Conservation (phyloP, 805 yeast species). For the Cyberlindnera mississippiensis region DNA sequence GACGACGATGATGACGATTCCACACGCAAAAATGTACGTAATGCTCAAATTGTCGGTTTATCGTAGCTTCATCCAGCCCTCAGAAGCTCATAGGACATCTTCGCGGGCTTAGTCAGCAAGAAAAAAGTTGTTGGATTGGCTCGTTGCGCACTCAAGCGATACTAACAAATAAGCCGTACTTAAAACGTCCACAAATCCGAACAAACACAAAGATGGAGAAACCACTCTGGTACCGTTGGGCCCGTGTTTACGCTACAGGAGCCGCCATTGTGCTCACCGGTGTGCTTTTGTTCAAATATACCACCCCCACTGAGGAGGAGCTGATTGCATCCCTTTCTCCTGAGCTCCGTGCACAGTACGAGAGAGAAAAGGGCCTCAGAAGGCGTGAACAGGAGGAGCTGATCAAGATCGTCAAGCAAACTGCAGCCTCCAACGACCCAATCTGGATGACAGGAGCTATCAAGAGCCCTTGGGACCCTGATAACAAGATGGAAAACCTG, state of each 20-base stretch:
- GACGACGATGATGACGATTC: no score
- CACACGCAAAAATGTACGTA: no score
- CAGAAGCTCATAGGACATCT: no score
- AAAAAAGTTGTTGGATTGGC: slow-evolving; percentile 14
- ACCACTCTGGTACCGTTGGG: slow-evolving; percentile 58
- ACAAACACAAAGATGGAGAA: slow-evolving; percentile 19
- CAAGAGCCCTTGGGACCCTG: slow-evolving; percentile 59
- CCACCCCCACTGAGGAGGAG: slow-evolving; percentile 84
- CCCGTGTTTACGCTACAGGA: slow-evolving; percentile 54
- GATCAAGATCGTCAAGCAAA: slow-evolving; percentile 60
- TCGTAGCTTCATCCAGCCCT: no score
- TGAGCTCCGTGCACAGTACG: slow-evolving; percentile 74
- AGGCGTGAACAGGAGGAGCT: slow-evolving; percentile 65
- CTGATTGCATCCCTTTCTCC: slow-evolving; percentile 73
- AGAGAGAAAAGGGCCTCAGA: slow-evolving; percentile 56
- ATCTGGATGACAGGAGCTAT: slow-evolving; percentile 79
- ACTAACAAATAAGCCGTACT: not conserved
- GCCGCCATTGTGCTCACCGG: slow-evolving; percentile 71
- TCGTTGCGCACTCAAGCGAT: not conserved
- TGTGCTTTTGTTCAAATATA: slow-evolving; percentile 61
- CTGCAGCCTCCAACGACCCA: slow-evolving; percentile 68
- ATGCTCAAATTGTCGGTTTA: no score
- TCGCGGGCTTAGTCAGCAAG: slow-evolving; percentile 2
- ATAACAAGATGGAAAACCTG: slow-evolving; percentile 33
- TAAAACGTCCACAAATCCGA: not conserved